Evolutionary conservation across 1,284 basidiomycete species (phyloP), one percentile per base, ranked within the genome.

Genomic region (Austroboletus novae-zelandiae): DNA sequence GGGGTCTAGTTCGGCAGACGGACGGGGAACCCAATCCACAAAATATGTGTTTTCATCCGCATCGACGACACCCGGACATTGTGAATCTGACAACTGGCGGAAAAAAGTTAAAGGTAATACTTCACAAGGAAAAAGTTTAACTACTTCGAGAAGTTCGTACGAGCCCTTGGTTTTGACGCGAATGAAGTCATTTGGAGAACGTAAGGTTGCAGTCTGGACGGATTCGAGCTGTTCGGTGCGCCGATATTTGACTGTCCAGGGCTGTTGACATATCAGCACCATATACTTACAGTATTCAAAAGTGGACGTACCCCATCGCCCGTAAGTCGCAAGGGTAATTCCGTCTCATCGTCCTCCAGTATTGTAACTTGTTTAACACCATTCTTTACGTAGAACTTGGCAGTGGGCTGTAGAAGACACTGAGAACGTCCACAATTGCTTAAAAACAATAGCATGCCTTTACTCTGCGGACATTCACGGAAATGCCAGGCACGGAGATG

Each of bases 401-500:
- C 93, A 2, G 89, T 95, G 3, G 96, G 93, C 84, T 92, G 57
- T 4, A 15, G 25, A 25, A 18, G n/a, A n/a, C 4, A 17, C 15
- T 40, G 40, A 27, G 14, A 15, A 40, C 25, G 27, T 15, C 11
- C 9, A n/a, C 23, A 2, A 9, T 15, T 4, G 9, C 17, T 40
- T 42, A 29, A 32, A 30, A 32, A 42, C 14, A 40, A 25, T 2
- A 3, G 69, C 75, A 57, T 57, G 90, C 90, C 75, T 89, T 86
- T 14, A 88, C 77, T 50, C 92, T 77, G 59, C 89, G 83, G n/a
- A 98, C 91, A 58, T 93, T 91, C 47, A 97, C 88, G n/a, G 84
- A 80, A 45, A 97, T 72, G 14, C 91, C 90, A 17, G 89, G 84
- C 1, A 87, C 84, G 18, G 84, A 81, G 23, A 98, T 71, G 17